Conservation (phyloP, 768 basidiomycete species). For the Imleria badia region DNA sequence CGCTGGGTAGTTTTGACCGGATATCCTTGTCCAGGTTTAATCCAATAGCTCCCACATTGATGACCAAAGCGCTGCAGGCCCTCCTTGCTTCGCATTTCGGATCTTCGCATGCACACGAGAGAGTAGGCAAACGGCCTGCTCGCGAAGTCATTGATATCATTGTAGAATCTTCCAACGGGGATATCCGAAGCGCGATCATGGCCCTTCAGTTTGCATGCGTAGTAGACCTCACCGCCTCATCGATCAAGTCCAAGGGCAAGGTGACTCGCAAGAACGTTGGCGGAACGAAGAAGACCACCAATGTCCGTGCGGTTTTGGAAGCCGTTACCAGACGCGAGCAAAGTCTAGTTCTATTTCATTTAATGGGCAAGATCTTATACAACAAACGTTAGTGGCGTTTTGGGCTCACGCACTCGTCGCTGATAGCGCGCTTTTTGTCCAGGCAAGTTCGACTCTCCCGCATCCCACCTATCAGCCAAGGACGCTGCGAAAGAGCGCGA, state of each 20-base stretch:
- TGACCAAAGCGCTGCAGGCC: conserved; percentile 72
- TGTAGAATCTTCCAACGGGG: conserved; percentile 80
- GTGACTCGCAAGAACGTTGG: conserved; percentile 33
- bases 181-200: conserved; percentile 93
- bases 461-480: conserved; percentile 53
- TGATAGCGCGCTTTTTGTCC: conserved; percentile 7
- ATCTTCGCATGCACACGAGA: conserved; percentile 14
- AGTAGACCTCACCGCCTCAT: conserved; percentile 29
- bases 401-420: neutral
- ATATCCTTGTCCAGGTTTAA: conserved; percentile 64
- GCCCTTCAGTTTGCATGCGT: conserved; percentile 83
- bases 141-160: conserved; percentile 74
- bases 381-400: conserved; percentile 70
- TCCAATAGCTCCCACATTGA: conserved; percentile 83
- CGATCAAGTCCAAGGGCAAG: conserved; percentile 22
- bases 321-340: conserved; percentile 82
- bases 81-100: conserved; percentile 53
- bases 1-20: neutral
- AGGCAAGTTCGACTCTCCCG: conserved; percentile 77
- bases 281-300: conserved; percentile 15
- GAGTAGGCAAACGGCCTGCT: conserved; percentile 41
- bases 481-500: conserved; percentile 63
- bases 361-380: conserved; percentile 91
- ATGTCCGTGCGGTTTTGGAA: conserved; percentile 51
- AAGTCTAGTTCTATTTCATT: conserved; percentile 84